Percentiles rank a stretch among this genome's conserved stretches.
phyloP scores from a whole-genome alignment of 352 stramenopile species.

The Pythium dissimile region DNA sequence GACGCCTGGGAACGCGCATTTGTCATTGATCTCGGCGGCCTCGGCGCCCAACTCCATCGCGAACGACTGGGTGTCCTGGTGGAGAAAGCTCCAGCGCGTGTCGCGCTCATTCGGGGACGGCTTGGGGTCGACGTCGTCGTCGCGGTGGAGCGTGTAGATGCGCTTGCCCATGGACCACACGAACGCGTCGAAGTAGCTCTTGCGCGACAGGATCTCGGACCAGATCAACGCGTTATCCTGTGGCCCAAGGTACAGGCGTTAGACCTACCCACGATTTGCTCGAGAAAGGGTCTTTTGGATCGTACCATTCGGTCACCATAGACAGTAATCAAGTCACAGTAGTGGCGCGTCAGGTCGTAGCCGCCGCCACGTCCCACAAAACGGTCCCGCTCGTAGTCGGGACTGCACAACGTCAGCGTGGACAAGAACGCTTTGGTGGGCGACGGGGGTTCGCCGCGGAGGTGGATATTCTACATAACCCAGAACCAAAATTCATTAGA shows the following conservation, averaged over 20 bases:
- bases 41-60: conserved; percentile 4
- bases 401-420: conserved; percentile 11
- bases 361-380: conserved; percentile 5
- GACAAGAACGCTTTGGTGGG: not conserved
- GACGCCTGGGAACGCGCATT: conserved; percentile 4
- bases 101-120: not conserved
- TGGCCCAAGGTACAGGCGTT: not conserved
- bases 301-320: conserved; percentile 32
- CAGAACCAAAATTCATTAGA: not conserved
- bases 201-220: conserved; percentile 25
- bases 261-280: not conserved
- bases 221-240: conserved; percentile 41
- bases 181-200: conserved; percentile 16
- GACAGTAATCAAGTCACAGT: conserved; percentile 37
- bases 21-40: conserved; percentile 10
- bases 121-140: not conserved
- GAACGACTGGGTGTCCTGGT: not conserved
- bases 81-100: conserved; percentile 14
- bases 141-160: conserved; percentile 9
- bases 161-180: conserved; percentile 23
- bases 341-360: conserved; percentile 12
- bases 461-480: not conserved
- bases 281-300: not conserved
- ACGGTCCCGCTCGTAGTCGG: conserved; percentile 3
- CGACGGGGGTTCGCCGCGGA: not conserved